Evolutionary conservation across 352 stramenopile genomes (phyloP), one percentile per base, ranked within the genome.

Genomic region (Phytopythium ostracodes): DNA sequence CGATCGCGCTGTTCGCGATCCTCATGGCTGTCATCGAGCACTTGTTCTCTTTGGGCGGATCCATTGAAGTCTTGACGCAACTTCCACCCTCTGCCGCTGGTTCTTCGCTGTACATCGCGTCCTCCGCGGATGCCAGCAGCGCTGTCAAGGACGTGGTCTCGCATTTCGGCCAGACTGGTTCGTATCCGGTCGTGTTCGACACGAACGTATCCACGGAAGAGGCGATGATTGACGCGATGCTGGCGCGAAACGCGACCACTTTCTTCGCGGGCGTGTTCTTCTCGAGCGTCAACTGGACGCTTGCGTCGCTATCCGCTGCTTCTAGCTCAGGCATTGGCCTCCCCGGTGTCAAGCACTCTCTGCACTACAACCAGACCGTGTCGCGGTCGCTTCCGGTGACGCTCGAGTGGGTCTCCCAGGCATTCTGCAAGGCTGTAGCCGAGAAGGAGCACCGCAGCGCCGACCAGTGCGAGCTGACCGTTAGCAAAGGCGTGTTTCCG

Each of bases 321-420:
- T 36, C 47, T 2, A 54, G 47, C 47, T 22, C 27, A 2, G 27
- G 12, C 2, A 9, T 4, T 38, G 47, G 18, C 7, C 12, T 67
- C 7, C 49, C 77, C 9, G 36, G 29, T 2, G 65, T 75, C 9
- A 60, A 76, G 15, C 91, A 84, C 35, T 74, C 74, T 8, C 64
- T 89, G 6, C 83, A 75, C 50, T 92, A 92, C 67, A 92, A 92
- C 64, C 64, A 87, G 51, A 88, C 65, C 8, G 77, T 92, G 53
- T 59, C 68, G 50, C 69, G 63, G 9, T 86, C 83, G 4, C 67
- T 92, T n/a, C 81, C 83, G 0, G 83, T 91, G 24, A 72, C 73
- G 22, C 33, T 92, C 18, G 63, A 89, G 50, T 79, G 71, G 65
- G 68, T 92, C n/a, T 73, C 79, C 0, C 62, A 85, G 67, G 81